Evolutionary conservation across 495 filamentous ascomycete species (phyloP).

Genomic region (Penicillium fimorum): DNA sequence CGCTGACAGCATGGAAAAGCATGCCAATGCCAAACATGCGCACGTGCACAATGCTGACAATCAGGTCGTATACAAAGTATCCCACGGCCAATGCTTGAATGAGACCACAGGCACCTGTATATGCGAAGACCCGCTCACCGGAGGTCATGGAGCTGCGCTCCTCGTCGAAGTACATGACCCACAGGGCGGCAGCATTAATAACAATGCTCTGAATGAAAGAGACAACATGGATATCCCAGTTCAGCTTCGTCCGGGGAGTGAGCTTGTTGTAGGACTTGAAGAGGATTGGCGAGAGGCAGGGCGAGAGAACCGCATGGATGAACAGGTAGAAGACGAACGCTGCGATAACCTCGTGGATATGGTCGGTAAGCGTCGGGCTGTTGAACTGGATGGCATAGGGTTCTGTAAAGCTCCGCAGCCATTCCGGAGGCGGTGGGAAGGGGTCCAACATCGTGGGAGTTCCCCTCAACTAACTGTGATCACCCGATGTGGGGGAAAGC

Average conservation of each 20-base stretch:
- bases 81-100: slow-evolving; percentile 82
- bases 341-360: slow-evolving; percentile 84
- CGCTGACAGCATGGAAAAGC: slow-evolving; percentile 84
- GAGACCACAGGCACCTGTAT: slow-evolving; percentile 78
- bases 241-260: slow-evolving; percentile 66
- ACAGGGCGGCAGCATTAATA: slow-evolving; percentile 77
- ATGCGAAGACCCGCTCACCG: slow-evolving; percentile 83
- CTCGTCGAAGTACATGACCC: slow-evolving; percentile 75
- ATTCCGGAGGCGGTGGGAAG: slow-evolving; percentile 45
- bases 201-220: slow-evolving; percentile 80
- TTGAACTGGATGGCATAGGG: slow-evolving; percentile 50
- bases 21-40: slow-evolving; percentile 84
- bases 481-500: slow-evolving; percentile 23
- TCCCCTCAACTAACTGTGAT: slow-evolving; percentile 16
- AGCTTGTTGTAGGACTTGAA: slow-evolving; percentile 71
- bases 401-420: slow-evolving; percentile 41
- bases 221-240: slow-evolving; percentile 97
- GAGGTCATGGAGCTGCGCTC: slow-evolving; percentile 71
- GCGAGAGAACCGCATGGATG: slow-evolving; percentile 72
- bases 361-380: slow-evolving; percentile 72
- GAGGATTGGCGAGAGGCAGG: slow-evolving; percentile 62
- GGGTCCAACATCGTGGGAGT: slow-evolving; percentile 48
- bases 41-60: slow-evolving; percentile 67
- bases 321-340: slow-evolving; percentile 74
- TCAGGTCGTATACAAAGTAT: slow-evolving; percentile 95